Evolutionary conservation across 306 rosid species (phyloP).

Genomic region (Argentina anserina): DNA sequence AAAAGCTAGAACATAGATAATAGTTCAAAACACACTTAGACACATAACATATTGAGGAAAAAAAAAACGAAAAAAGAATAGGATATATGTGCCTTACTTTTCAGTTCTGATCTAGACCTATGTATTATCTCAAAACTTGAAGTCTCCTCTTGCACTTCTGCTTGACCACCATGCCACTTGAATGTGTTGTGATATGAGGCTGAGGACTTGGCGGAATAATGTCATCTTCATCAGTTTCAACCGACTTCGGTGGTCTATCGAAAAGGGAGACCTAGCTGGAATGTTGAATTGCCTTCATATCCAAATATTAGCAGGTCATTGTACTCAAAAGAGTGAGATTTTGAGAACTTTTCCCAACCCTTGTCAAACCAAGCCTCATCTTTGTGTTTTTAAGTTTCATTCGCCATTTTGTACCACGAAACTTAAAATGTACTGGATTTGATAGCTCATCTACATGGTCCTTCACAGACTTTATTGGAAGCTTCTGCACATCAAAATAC

Average conservation of each 20-base stretch:
- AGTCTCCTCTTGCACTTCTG: neutral
- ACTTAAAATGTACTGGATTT: neutral
- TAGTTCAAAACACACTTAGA: neutral
- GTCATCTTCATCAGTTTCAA: neutral
- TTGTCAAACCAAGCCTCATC: slow-evolving; percentile 11
- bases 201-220: neutral
- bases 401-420: slow-evolving; percentile 13
- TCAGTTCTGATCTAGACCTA: neutral
- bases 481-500: neutral
- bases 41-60: neutral
- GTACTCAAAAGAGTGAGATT: neutral
- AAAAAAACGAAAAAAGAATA: no score
- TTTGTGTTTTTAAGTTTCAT: neutral
- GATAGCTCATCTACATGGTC: neutral
- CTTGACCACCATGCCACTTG: neutral
- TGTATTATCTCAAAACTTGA: neutral
- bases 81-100: neutral
- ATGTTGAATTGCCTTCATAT: slow-evolving; percentile 22
- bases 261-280: slow-evolving; percentile 19
- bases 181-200: neutral
- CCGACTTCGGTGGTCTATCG: neutral
- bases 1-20: neutral
- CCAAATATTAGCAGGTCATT: slow-evolving; percentile 1
- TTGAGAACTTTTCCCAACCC: slow-evolving; percentile 23
- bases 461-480: slow-evolving; percentile 9